Evolutionary conservation across 345 rosid genomes (phyloP), one percentile per base, ranked within the genome.

Genomic region (Anastatica hierochuntica): DNA sequence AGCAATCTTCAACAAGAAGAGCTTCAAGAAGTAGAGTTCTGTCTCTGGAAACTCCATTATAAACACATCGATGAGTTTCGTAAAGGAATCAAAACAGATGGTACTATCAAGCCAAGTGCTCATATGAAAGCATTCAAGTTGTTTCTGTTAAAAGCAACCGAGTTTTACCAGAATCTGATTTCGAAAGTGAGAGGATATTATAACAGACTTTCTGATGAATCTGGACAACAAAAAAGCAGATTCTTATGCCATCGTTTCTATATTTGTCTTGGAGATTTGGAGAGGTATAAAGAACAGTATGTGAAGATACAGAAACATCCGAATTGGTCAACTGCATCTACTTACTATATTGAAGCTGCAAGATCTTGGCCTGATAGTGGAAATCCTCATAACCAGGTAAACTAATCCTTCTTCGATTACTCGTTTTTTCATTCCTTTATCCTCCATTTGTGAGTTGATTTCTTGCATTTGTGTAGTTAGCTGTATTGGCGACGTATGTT

Each of bases 201-300:
- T 24, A 0, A 38, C 49, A 77, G 68, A 14, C 70, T 81, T 31
- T 63, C 77, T 2, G 72, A 78, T 62, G 82, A 81, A 62, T 51
- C 60, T 29, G 60, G 49, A 49, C 19, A 36, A 49, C 72, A 49
- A 66, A 86, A 69, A 54, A 65, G 78, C 43, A 74, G 70, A 52
- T 79, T 82, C 74, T 71, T 87, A 44, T 78, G 84, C 72, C 88
- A 90, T 63, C 89, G 96, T 9, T 75, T 90, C 72, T 75, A 75
- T 9, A 79, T 90, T 41, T 87, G 98, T 78, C 89, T 87, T 3
- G 96, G 98, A 21, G 96, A 87, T 77, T 84, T 87, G 13, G 85
- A 85, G 65, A 81, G 96, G 73, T 87, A 90, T 68, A 81, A 66
- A 72, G 95, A 84, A 46, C 85, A 77, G 43, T 79, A 68, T 46